A percentile compares a stretch with the other conserved stretches of the same genome.
Evolutionary conservation across 177 flowering plant species (phyloP).

Genomic region (Vitis hybrid): DNA sequence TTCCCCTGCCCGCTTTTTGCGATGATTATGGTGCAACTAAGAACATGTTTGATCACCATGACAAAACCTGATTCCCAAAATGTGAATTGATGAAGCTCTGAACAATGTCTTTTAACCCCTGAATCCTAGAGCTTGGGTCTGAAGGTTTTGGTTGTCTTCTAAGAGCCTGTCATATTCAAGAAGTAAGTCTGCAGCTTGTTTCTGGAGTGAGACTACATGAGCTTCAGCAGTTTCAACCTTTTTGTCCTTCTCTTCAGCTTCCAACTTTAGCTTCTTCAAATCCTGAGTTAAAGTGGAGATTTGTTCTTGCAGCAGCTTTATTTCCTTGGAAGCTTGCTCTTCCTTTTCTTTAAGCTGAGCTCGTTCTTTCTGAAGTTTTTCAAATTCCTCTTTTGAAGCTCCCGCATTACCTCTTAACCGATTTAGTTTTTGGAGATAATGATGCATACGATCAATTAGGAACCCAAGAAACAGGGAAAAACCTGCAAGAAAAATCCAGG

Average conservation of each 20-base stretch:
- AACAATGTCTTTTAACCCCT: slow-evolving; percentile 25
- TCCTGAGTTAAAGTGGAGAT: slow-evolving; percentile 40
- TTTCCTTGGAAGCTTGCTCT: slow-evolving; percentile 56
- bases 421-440: slow-evolving; percentile 61
- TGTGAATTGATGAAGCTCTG: background rate
- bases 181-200: slow-evolving; percentile 83
- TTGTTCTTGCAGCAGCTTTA: slow-evolving; percentile 51
- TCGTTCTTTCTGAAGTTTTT: slow-evolving; percentile 54
- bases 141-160: slow-evolving; percentile 88
- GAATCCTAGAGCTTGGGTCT: slow-evolving; percentile 45
- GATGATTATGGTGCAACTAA: slow-evolving; percentile 2
- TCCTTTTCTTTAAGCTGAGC: slow-evolving; percentile 57
- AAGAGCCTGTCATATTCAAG: slow-evolving; percentile 86
- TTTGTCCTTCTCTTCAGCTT: slow-evolving; percentile 68
- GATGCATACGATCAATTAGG: slow-evolving; percentile 79
- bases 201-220: slow-evolving; percentile 77
- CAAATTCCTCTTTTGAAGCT: slow-evolving; percentile 58
- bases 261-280: slow-evolving; percentile 63
- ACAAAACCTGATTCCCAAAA: background rate
- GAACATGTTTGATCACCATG: slow-evolving; percentile 5
- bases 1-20: background rate
- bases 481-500: slow-evolving; percentile 44
- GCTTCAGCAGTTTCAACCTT: slow-evolving; percentile 65
- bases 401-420: slow-evolving; percentile 43
- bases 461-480: slow-evolving; percentile 81